phyloP scores from a whole-genome alignment of 768 basidiomycete genomes.

The Gloeostereum incarnatum region DNA sequence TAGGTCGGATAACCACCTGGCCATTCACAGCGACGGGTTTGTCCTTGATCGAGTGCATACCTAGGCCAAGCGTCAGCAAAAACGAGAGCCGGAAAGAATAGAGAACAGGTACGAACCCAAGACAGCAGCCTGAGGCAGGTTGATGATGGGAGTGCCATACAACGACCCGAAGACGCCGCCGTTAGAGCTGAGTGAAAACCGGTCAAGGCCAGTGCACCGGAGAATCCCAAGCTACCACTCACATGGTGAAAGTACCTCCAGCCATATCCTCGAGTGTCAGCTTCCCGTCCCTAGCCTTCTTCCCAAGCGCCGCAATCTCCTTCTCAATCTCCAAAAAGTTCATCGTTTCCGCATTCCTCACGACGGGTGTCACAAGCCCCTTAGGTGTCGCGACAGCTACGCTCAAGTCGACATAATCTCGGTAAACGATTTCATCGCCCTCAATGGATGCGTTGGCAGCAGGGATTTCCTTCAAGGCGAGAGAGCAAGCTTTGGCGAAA shows the following conservation, averaged over 20 bases:
- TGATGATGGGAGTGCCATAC: slow-evolving; percentile 98
- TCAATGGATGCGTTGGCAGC: slow-evolving; percentile 93
- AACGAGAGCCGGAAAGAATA: neutral
- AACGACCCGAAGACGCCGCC: slow-evolving; percentile 97
- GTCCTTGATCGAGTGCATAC: slow-evolving; percentile 95
- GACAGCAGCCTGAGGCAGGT: slow-evolving; percentile 90
- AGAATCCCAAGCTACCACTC: slow-evolving; percentile 16
- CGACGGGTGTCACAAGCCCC: slow-evolving; percentile 93
- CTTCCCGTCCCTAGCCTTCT: slow-evolving; percentile 93
- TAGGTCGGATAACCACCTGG: slow-evolving; percentile 92
- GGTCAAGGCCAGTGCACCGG: slow-evolving; percentile 3
- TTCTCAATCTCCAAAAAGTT: slow-evolving; percentile 86
- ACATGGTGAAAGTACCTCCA: slow-evolving; percentile 99
- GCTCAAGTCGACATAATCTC: slow-evolving; percentile 86
- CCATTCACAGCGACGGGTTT: slow-evolving; percentile 86
- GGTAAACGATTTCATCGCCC: slow-evolving; percentile 88
- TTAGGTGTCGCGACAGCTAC: slow-evolving; percentile 98
- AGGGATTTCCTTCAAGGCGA: slow-evolving; percentile 88
- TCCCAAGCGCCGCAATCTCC: slow-evolving; percentile 84
- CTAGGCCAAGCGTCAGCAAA: slow-evolving; percentile 20
- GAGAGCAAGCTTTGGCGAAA: slow-evolving; percentile 78
- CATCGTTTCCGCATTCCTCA: slow-evolving; percentile 84
- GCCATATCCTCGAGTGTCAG: slow-evolving; percentile 97
- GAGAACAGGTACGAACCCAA: slow-evolving; percentile 45
- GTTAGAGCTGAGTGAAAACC: slow-evolving; percentile 61